Base-by-base conservation (phyloP, 2,329 filamentous ascomycete genomes). In the Calonectria naviculata region DNA sequence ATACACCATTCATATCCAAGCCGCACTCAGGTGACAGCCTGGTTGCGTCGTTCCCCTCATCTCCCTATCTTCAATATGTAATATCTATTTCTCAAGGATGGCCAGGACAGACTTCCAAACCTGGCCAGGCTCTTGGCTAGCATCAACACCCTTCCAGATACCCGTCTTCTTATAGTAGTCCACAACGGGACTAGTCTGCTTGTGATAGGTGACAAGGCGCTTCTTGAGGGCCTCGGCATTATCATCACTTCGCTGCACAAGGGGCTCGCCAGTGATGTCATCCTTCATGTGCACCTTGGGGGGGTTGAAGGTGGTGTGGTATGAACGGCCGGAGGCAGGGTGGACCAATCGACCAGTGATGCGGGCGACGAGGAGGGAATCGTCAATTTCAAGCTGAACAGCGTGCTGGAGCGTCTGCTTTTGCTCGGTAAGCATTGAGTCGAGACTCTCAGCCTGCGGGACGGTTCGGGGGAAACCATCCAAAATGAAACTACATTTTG, bases 241-340 rank as follows among this genome's bases (percentile, higher is more conserved):
- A 88, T 99, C 97, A 84, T 99, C 97, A 76, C 94, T 96, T 80
- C 97, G 93, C 89, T 98, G 97, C 80, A 98, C 93, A 78, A 99
- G 89, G 60, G 96, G 95, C 89, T 99, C 97, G 84, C 97, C 97
- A 24, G 97, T 98, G 77, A 98, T 85, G 85, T 99, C 97, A 85
- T 99, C 97, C 83, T 92, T 97, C 97, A 98, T 98, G 76, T 90
- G 81, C 79, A 91, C 87, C 91, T 98, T 98, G 80, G 97, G 97
- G 63, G 97, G 97, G 91, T 98, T 98, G 92, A 99, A 99, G 85
- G 97, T 93, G 86, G 93, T 97, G 92, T 99, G 97, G 89, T 99
- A 99, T 78, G 94, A 95, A 81, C 97, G 95, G 76, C 97, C 97
- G 68, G 95, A 98, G 64, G 96, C 96, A 70, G 96, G 96, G 89